A percentile compares a stretch with the other conserved stretches of the same genome.
These are phyloP conservation scores for Botrytis tulipae DNA, from an alignment of 2,329 filamentous ascomycete genomes.

Conservation along the genomic window DNA sequence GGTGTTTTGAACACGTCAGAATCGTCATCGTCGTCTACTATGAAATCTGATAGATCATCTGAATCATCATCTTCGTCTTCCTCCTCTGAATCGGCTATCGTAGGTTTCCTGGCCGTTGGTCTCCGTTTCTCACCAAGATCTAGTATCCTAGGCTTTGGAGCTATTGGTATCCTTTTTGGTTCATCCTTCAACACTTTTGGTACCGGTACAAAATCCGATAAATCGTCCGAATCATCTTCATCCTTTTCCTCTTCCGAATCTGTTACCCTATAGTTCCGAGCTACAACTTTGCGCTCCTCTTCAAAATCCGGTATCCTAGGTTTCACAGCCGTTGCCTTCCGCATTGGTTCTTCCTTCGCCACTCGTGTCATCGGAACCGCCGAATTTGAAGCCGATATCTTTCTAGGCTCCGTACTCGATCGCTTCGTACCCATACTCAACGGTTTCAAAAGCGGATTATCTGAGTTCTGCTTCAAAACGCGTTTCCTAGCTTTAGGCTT, in stretches of 20 bases:
- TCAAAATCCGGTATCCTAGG: background rate
- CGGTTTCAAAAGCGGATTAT: slow-evolving; percentile 33
- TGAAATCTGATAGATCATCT: slow-evolving; percentile 36
- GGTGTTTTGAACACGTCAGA: slow-evolving; percentile 28
- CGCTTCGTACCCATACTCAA: slow-evolving; percentile 15
- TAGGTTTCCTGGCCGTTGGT: background rate
- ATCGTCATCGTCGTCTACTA: slow-evolving; percentile 34
- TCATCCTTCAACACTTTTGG: slow-evolving; percentile 5
- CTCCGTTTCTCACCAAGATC: background rate
- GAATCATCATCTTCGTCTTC: slow-evolving; percentile 22
- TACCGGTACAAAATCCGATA: slow-evolving; percentile 34
- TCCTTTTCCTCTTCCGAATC: slow-evolving; percentile 8
- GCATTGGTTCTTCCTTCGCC: slow-evolving; percentile 1
- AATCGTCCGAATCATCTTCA: slow-evolving; percentile 22
- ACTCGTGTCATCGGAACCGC: background rate
- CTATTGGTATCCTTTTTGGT: background rate
- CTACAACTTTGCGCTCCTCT: background rate
- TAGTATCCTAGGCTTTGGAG: background rate
- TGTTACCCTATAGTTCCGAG: background rate
- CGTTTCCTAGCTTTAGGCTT: slow-evolving; percentile 30
- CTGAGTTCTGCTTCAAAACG: slow-evolving; percentile 27
- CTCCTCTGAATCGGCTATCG: background rate
- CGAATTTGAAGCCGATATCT: background rate
- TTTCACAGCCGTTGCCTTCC: background rate
- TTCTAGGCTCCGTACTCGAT: background rate